A percentile compares a stretch with the other conserved stretches of the same genome.
These are phyloP conservation scores for Zygoascus ofunaensis DNA, from an alignment of 805 yeast genomes.

Conservation along the genomic window DNA sequence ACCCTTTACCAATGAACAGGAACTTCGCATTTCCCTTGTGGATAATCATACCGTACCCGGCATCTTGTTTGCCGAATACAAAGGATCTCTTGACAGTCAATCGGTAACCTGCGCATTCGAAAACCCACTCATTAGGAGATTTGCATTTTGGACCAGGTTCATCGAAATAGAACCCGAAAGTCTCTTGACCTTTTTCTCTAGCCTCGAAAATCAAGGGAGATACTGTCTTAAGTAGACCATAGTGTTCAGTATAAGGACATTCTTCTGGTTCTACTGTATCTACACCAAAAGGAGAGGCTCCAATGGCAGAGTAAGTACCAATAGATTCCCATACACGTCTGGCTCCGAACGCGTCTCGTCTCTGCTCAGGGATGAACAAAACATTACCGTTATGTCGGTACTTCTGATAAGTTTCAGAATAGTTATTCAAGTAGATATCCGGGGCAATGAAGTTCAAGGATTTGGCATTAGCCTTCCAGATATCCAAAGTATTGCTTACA, in stretches of 20 bases:
- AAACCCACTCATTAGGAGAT: too few species aligned
- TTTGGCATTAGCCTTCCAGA: constrained; percentile 11
- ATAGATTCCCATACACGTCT: constrained; percentile 10
- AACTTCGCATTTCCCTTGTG: constrained; percentile 6
- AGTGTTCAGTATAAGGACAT: constrained; percentile 10
- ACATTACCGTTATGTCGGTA: constrained; percentile 10
- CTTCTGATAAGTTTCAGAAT: constrained; percentile 7
- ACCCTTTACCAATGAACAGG: constrained; percentile 13
- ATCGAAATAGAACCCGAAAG: constrained; percentile 14
- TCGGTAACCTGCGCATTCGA: not conserved
- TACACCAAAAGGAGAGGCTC: constrained; percentile 15
- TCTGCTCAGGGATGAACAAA: constrained; percentile 16
- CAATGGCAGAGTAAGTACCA: constrained; percentile 12
- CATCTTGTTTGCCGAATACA: constrained; percentile 11
- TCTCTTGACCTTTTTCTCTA: constrained; percentile 1
- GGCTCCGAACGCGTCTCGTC: constrained; percentile 17
- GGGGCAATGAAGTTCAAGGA: constrained; percentile 11
- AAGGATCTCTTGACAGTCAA: constrained; percentile 6
- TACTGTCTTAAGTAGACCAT: constrained; percentile 6
- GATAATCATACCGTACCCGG: constrained; percentile 14
- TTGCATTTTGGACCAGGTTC: too few species aligned
- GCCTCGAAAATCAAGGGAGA: constrained; percentile 7
- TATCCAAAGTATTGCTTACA: constrained; percentile 11
- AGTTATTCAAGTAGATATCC: constrained; percentile 13
- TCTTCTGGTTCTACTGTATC: constrained; percentile 9